Evolutionary conservation across 164 flowering plant species (phyloP).

Genomic region (Malania oleifera): DNA sequence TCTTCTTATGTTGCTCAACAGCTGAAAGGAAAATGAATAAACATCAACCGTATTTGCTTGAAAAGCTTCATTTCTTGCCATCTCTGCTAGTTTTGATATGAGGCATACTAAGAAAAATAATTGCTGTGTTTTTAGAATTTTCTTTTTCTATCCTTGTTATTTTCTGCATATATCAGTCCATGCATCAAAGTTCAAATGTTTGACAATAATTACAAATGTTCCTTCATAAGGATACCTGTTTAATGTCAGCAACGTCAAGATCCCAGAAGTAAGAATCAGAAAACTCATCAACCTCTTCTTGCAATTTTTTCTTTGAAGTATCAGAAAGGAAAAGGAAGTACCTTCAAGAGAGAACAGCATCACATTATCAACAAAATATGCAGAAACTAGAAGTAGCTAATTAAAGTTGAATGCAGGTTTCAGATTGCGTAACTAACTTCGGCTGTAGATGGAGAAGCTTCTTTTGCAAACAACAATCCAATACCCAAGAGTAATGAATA

Average conservation of each 20-base stretch:
- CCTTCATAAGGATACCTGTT: conserved; percentile 41
- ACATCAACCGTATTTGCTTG: not conserved
- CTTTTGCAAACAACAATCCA: conserved; percentile 77
- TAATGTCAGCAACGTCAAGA: conserved; percentile 57
- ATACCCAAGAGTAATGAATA: conserved; percentile 82
- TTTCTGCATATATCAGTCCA: not conserved
- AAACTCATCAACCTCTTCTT: conserved; percentile 73
- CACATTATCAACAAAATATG: not conserved
- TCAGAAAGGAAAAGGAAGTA: conserved; percentile 73
- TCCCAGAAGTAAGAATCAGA: conserved; percentile 81
- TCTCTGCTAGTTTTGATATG: not conserved
- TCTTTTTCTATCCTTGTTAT: not conserved
- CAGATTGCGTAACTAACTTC: conserved; percentile 38
- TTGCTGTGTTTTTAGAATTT: not conserved
- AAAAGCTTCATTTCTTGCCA: not conserved
- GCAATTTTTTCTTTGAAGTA: conserved; percentile 55
- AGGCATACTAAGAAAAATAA: not conserved
- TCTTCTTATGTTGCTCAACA: conserved; percentile 44
- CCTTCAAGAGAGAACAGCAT: conserved; percentile 29
- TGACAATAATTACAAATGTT: not conserved
- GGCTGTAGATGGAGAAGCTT: conserved; percentile 77
- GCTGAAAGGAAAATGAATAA: conserved; percentile 31
- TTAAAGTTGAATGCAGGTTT: not conserved
- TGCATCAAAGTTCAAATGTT: not conserved
- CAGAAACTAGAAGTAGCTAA: not conserved